phyloP scores from a whole-genome alignment of 441 rosid species.

The Lepidium campestre region DNA sequence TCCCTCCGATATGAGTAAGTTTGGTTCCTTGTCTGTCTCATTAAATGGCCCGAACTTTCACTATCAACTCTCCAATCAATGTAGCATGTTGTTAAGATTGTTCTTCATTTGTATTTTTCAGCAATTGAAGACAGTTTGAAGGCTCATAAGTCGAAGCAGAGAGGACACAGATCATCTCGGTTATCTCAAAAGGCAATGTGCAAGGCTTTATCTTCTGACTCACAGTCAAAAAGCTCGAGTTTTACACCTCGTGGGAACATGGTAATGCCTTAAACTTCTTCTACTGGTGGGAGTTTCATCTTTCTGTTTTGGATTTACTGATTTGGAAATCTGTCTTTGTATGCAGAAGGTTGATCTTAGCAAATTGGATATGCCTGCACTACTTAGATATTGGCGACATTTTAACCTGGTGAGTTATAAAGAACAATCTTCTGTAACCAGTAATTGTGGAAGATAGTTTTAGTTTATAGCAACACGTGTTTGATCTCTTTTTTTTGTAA shows the following conservation, averaged over 20 bases:
- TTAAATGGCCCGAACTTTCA: no score
- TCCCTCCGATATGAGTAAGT: constrained; percentile 72
- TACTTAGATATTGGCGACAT: constrained; percentile 82
- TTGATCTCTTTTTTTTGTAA: background rate
- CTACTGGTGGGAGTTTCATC: background rate
- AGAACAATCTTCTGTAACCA: background rate
- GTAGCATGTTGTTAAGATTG: background rate
- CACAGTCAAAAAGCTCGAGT: constrained; percentile 67
- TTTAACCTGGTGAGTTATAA: constrained; percentile 77
- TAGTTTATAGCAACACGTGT: background rate
- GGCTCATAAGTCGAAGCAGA: constrained; percentile 79
- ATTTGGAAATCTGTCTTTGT: background rate
- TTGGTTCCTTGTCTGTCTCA: constrained; percentile 1
- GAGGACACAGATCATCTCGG: constrained; percentile 63
- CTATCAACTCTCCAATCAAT: background rate
- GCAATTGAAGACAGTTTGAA: constrained; percentile 82
- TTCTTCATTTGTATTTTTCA: constrained; percentile 27
- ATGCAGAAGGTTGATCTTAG: constrained; percentile 80
- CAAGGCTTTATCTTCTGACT: constrained; percentile 76
- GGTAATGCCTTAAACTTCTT: constrained; percentile 32
- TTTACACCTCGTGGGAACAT: constrained; percentile 49
- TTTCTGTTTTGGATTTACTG: background rate
- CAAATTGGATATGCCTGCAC: constrained; percentile 86
- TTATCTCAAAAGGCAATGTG: constrained; percentile 70
- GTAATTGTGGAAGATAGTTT: background rate